phyloP scores from a whole-genome alignment of 768 basidiomycete species.

The Mycena olivaceomarginata region DNA sequence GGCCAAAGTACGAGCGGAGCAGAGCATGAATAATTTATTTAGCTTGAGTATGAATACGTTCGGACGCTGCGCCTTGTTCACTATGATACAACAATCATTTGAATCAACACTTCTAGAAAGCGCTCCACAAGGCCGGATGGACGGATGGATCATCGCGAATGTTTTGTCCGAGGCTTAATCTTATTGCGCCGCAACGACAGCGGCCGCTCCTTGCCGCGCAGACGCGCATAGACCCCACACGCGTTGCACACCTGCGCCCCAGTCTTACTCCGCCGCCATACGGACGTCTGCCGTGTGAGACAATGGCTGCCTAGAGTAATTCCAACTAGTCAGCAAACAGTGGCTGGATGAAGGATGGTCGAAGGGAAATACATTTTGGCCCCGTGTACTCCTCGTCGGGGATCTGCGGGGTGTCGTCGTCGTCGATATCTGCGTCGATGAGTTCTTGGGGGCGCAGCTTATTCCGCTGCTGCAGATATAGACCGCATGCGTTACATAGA shows the following conservation, averaged over 20 bases:
- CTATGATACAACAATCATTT: neutral
- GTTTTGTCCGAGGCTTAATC: slow-evolving; percentile 36
- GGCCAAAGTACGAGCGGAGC: no score
- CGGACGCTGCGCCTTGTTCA: no score
- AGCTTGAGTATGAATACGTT: no score
- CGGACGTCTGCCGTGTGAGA: slow-evolving; percentile 34
- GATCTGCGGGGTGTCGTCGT: slow-evolving; percentile 33
- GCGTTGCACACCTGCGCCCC: slow-evolving; percentile 41
- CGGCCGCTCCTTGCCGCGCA: slow-evolving; percentile 40
- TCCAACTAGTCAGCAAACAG: neutral
- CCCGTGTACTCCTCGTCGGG: slow-evolving; percentile 41
- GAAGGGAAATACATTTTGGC: slow-evolving; percentile 12
- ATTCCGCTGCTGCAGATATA: slow-evolving; percentile 42
- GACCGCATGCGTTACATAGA: slow-evolving; percentile 40
- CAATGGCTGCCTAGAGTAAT: slow-evolving; percentile 25
- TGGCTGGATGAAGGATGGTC: neutral
- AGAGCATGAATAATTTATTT: no score
- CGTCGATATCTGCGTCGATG: slow-evolving; percentile 39
- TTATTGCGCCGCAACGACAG: slow-evolving; percentile 34
- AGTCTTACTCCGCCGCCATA: slow-evolving; percentile 40
- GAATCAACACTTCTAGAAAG: neutral
- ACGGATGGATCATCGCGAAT: slow-evolving; percentile 38
- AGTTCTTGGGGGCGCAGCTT: slow-evolving; percentile 42
- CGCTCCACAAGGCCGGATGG: neutral
- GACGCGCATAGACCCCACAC: slow-evolving; percentile 33